phyloP scores from a whole-genome alignment of 2,329 filamentous ascomycete genomes.

The Neospermospora avenae region DNA sequence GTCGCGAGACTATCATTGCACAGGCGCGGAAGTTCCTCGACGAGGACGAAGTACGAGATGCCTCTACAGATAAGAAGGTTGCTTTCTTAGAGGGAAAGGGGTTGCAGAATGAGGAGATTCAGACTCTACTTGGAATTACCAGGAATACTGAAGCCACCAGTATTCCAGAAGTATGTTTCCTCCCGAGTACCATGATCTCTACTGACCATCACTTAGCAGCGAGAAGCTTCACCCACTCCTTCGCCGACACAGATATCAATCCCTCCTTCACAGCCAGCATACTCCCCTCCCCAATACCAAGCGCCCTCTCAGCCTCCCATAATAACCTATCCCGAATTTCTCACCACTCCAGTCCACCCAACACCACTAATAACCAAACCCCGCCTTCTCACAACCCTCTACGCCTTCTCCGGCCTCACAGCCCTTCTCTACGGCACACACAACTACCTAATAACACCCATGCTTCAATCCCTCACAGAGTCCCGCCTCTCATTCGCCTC shows the following conservation, averaged over 20 bases:
- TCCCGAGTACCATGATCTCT: neutral
- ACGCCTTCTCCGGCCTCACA: slow-evolving; percentile 55
- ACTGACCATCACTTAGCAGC: slow-evolving; percentile 1
- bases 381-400: slow-evolving; percentile 57
- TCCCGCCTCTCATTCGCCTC: slow-evolving; percentile 50
- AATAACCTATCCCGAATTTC: slow-evolving; percentile 69
- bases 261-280: slow-evolving; percentile 9
- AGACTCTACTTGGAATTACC: slow-evolving; percentile 53
- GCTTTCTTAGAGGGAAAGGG: slow-evolving; percentile 78
- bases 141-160: slow-evolving; percentile 28
- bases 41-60: slow-evolving; percentile 67
- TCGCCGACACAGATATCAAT: slow-evolving; percentile 1
- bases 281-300: slow-evolving; percentile 40
- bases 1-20: slow-evolving; percentile 46
- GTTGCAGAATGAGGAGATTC: slow-evolving; percentile 63
- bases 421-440: slow-evolving; percentile 67
- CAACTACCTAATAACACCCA: slow-evolving; percentile 63
- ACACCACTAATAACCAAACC: slow-evolving; percentile 61
- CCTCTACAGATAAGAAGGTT: slow-evolving; percentile 68
- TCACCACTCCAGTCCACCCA: slow-evolving; percentile 52
- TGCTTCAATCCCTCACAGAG: slow-evolving; percentile 48
- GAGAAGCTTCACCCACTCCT: slow-evolving; percentile 1
- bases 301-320: slow-evolving; percentile 48
- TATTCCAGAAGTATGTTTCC: slow-evolving; percentile 4
- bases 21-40: slow-evolving; percentile 74